phyloP scores from a whole-genome alignment of 1,284 basidiomycete genomes.

The Gomphus bonarii region DNA sequence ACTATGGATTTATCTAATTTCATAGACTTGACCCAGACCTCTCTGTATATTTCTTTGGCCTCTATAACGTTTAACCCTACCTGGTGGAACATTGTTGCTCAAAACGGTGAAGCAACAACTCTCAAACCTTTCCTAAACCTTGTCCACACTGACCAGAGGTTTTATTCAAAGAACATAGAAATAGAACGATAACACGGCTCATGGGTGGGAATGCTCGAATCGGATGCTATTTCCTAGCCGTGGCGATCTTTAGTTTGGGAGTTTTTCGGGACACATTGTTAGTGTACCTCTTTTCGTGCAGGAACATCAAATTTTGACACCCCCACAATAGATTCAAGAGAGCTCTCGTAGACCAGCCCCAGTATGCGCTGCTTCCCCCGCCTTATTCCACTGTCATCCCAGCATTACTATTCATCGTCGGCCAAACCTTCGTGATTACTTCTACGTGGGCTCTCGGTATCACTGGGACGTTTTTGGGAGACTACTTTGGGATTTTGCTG shows the following conservation, averaged over 20 bases:
- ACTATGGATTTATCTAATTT: slow-evolving; percentile 16
- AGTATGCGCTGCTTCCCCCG: slow-evolving; percentile 42
- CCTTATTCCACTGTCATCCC: slow-evolving; percentile 56
- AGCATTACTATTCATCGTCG: slow-evolving; percentile 52
- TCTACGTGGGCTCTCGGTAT: slow-evolving; percentile 90
- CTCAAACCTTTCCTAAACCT: neutral
- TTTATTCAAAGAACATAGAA: slow-evolving; percentile 70
- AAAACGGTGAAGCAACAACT: slow-evolving; percentile 59
- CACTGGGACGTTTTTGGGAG: slow-evolving; percentile 91
- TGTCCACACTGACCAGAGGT: neutral
- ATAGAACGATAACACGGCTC: slow-evolving; percentile 77
- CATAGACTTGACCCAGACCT: slow-evolving; percentile 54
- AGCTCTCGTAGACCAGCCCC: slow-evolving; percentile 68
- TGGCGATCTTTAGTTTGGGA: slow-evolving; percentile 83
- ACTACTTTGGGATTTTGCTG: slow-evolving; percentile 99
- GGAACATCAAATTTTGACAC: slow-evolving; percentile 2
- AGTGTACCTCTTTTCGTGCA: slow-evolving; percentile 23
- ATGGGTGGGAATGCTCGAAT: slow-evolving; percentile 64
- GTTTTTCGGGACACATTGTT: slow-evolving; percentile 81
- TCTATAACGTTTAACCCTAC: slow-evolving; percentile 82
- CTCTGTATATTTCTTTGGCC: slow-evolving; percentile 53
- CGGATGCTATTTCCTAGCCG: slow-evolving; percentile 87
- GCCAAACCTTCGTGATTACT: slow-evolving; percentile 76
- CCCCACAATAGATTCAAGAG: slow-evolving; percentile 46
- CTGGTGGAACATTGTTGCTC: slow-evolving; percentile 93